Conservation (phyloP, 2,329 filamentous ascomycete species). For the Tolypocladium guangdongense region DNA sequence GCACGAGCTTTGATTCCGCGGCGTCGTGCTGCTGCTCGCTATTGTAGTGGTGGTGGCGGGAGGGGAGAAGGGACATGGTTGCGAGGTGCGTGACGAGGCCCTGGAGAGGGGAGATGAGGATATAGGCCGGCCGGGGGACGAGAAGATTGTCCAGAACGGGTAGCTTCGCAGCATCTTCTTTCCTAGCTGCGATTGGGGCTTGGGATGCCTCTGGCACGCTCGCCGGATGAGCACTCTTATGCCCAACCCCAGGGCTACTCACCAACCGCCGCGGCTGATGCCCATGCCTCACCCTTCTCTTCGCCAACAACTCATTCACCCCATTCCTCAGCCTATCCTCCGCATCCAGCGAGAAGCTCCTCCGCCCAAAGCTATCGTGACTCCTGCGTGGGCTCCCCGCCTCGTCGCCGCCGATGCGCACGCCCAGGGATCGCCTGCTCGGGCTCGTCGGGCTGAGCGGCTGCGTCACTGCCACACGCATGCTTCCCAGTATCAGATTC, state of each 20-base stretch:
- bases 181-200: background rate
- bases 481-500: conserved; percentile 32
- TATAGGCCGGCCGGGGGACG: conserved; percentile 36
- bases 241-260: background rate
- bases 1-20: conserved; percentile 44
- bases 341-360: conserved; percentile 27
- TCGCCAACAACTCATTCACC: conserved; percentile 36
- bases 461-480: conserved; percentile 19
- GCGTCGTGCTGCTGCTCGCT: conserved; percentile 2
- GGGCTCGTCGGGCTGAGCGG: conserved; percentile 12
- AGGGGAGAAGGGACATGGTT: conserved; percentile 45
- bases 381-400: conserved; percentile 27
- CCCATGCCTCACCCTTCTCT: conserved; percentile 18
- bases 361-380: conserved; percentile 20
- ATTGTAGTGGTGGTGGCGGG: conserved; percentile 12
- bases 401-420: conserved; percentile 41
- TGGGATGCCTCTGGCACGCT: no score
- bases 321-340: conserved; percentile 37
- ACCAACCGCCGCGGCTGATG: background rate
- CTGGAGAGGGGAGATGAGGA: conserved; percentile 59
- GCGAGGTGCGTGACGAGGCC: conserved; percentile 49
- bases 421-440: conserved; percentile 17
- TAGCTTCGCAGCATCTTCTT: conserved; percentile 13
- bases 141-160: conserved; percentile 22
- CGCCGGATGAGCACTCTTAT: background rate